These are phyloP conservation scores for Rosa multiflora DNA, from an alignment of 306 rosid genomes.

Conservation along the genomic window DNA sequence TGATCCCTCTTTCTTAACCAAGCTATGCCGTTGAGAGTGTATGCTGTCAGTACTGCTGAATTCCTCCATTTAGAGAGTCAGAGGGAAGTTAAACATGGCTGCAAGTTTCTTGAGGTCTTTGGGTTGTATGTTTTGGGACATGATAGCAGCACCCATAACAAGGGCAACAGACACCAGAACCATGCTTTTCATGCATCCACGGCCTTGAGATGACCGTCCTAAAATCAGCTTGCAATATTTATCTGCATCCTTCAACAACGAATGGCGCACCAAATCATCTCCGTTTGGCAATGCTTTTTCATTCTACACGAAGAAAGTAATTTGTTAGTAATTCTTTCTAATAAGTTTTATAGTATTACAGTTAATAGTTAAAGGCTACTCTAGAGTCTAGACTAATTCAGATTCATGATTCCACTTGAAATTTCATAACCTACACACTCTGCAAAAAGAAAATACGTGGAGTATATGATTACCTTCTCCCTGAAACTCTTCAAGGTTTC, in stretches of 20 bases:
- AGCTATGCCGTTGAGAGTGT: neutral
- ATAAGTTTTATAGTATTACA: neutral
- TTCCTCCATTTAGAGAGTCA: conserved; percentile 14
- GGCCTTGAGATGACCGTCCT: conserved; percentile 53
- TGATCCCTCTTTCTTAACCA: neutral
- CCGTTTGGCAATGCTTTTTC: conserved; percentile 52
- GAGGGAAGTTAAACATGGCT: conserved; percentile 39
- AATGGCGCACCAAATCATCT: conserved; percentile 37
- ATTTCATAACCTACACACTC: neutral
- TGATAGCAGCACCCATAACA: conserved; percentile 53
- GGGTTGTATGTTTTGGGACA: conserved; percentile 50
- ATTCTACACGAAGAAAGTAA: conserved; percentile 40
- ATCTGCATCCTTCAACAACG: conserved; percentile 65
- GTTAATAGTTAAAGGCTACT: neutral
- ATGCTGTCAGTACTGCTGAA: neutral
- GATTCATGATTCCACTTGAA: neutral
- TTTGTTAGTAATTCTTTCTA: neutral
- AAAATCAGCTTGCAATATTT: conserved; percentile 51
- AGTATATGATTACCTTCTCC: conserved; percentile 49
- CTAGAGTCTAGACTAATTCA: neutral
- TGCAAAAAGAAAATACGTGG: neutral
- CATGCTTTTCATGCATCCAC: conserved; percentile 53
- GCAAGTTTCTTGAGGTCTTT: conserved; percentile 57
- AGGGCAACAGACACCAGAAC: conserved; percentile 47
- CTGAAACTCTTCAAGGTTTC: conserved; percentile 59